These are phyloP conservation scores for Lotus japonicus DNA, from an alignment of 306 rosid genomes.

Conservation along the genomic window DNA sequence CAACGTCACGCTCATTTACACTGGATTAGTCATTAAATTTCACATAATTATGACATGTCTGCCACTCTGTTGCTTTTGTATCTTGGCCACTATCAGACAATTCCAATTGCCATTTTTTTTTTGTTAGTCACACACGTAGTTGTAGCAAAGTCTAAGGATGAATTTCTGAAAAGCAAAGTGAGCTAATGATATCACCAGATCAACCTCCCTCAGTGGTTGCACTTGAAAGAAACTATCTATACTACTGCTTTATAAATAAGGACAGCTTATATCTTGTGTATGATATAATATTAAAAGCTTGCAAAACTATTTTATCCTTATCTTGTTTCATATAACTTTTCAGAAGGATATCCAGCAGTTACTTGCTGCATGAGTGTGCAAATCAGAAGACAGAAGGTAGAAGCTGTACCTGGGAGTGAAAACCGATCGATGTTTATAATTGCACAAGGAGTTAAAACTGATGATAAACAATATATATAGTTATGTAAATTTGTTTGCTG, in stretches of 20 bases:
- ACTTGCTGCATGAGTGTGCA: slow-evolving; percentile 54
- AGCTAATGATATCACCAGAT: not conserved
- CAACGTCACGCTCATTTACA: not conserved
- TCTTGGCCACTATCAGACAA: too few relatives aligned
- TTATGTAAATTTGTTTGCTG: slow-evolving; percentile 15
- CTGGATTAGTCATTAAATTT: not conserved
- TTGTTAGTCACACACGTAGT: not conserved
- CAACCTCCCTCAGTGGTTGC: not conserved
- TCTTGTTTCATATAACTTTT: slow-evolving; percentile 13
- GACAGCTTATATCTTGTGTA: not conserved
- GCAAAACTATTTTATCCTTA: not conserved
- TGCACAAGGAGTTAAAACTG: not conserved
- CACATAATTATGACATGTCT: not conserved
- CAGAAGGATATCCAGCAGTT: slow-evolving; percentile 93
- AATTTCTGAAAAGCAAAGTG: not conserved
- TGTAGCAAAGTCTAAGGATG: not conserved
- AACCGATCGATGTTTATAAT: not conserved
- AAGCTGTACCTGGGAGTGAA: slow-evolving; percentile 1
- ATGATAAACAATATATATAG: not conserved
- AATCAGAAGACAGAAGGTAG: not conserved
- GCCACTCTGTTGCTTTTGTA: not conserved
- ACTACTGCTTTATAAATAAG: not conserved
- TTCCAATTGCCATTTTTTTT: too few relatives aligned
- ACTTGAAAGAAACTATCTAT: not conserved
- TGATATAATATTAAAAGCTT: not conserved